These are phyloP conservation scores for Kodamaea suecica DNA, from an alignment of 1,139 yeast species.

Conservation along the genomic window DNA sequence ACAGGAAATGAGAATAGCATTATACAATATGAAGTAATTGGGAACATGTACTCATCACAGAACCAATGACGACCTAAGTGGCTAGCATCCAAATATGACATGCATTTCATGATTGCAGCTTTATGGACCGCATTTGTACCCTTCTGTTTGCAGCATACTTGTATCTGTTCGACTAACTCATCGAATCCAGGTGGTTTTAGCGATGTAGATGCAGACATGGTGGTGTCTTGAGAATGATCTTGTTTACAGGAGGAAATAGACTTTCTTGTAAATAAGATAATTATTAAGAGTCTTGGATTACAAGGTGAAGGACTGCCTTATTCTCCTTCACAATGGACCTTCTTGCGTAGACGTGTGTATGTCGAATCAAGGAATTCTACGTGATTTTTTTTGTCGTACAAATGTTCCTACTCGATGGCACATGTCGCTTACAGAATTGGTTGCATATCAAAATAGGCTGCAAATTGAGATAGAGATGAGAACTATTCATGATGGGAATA, in stretches of 20 bases:
- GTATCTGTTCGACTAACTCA: slow-evolving; percentile 21
- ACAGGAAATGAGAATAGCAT: slow-evolving; percentile 60
- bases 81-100: slow-evolving; percentile 23
- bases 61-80: slow-evolving; percentile 44
- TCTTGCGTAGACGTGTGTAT: too few species aligned
- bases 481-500: too few species aligned
- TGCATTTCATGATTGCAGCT: slow-evolving; percentile 24
- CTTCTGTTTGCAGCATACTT: slow-evolving; percentile 22
- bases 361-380: too few species aligned
- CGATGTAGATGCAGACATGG: slow-evolving; percentile 2
- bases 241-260: neutral
- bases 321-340: too few species aligned
- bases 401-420: too few species aligned
- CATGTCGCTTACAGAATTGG: too few species aligned
- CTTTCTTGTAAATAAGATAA: too few species aligned
- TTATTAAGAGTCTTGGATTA: too few species aligned
- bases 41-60: slow-evolving; percentile 49
- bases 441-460: too few species aligned
- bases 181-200: slow-evolving; percentile 27
- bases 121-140: slow-evolving; percentile 28
- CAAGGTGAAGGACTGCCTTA: too few species aligned
- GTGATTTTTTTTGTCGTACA: too few species aligned
- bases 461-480: too few species aligned
- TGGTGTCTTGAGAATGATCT: neutral
- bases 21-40: slow-evolving; percentile 51